These are phyloP conservation scores for Aspergillus tanneri DNA, from an alignment of 2,329 filamentous ascomycete genomes.

Conservation along the genomic window DNA sequence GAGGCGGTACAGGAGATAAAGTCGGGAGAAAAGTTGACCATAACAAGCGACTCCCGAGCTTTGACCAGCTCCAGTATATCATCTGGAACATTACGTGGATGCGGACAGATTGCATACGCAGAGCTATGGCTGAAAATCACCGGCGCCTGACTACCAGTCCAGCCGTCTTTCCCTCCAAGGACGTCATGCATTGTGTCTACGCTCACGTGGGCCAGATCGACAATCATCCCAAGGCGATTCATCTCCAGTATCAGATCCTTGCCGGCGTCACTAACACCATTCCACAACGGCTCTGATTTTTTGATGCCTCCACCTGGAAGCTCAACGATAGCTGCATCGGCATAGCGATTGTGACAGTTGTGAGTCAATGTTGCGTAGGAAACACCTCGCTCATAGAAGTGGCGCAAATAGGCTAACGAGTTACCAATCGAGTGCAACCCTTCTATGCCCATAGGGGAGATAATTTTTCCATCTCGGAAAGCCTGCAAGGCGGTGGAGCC, in stretches of 20 bases:
- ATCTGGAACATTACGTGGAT: conserved; percentile 88
- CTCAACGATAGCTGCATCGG: conserved; percentile 70
- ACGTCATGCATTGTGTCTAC: conserved; percentile 84
- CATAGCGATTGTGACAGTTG: conserved; percentile 89
- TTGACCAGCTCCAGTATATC: conserved; percentile 76
- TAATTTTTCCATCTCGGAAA: conserved; percentile 62
- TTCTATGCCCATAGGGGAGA: conserved; percentile 78
- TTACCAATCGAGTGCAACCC: conserved; percentile 94
- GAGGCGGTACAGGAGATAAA: conserved; percentile 74
- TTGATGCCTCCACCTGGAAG: conserved; percentile 39
- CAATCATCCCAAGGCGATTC: conserved; percentile 93
- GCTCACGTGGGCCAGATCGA: conserved; percentile 78
- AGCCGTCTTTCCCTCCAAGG: conserved; percentile 59
- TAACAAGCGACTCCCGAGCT: conserved; percentile 70
- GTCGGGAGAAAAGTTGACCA: conserved; percentile 84
- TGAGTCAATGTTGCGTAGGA: conserved; percentile 88
- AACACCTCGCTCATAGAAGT: conserved; percentile 74
- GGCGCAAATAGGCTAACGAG: conserved; percentile 63
- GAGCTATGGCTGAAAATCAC: conserved; percentile 89
- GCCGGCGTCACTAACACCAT: conserved; percentile 70
- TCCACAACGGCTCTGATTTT: conserved; percentile 43
- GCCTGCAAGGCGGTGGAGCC: conserved; percentile 61
- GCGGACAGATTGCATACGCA: conserved; percentile 75
- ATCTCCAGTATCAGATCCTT: conserved; percentile 74
- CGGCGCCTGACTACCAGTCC: conserved; percentile 73